Evolutionary conservation across 106 monocot genomes (phyloP), one percentile per base, ranked within the genome.

Genomic region (Dendrobium chrysotoxum): DNA sequence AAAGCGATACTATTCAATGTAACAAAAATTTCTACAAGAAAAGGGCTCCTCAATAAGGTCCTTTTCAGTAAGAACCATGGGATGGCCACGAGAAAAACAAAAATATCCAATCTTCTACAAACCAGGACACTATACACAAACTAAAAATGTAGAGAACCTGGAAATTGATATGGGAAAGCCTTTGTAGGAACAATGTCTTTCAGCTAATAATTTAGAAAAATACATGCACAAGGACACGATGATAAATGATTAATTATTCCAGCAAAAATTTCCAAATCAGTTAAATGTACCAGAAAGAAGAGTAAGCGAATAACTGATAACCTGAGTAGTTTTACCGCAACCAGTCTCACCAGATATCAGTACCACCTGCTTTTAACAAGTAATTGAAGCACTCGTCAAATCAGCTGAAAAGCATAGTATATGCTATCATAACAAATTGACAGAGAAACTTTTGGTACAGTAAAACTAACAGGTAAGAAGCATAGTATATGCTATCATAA

Each of bases 291-390:
- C 72, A 80, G 72, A 89, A 39, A 91, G 82, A 68, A 76, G 4
- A 77, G 35, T 35, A 88, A 87, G 87, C 28, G 89, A 82, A 88
- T 71, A 88, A 65, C 39, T 79, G 23, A 78, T 44, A 84, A 96
- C 99, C 99, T 99, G 99, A 85, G 99, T 99, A 15, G 95, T 99
- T 90, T 99, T 99, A 74, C 95, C 99, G 74, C 99, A 99, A 76
- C 99, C 99, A 78, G 99, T 95, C 84, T 95, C 93, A 54, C 99
- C 95, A 84, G 95, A 88, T 82, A 99, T 90, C 72, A 99, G 88
- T 47, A 99, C 91, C 40, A 99, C 93, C 99, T 99, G 86, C 12
- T 67, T 81, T 75, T 31, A 58, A 31, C 81, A 80, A 82, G 40
- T 58, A 40, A 42, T 13, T 31, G 7, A 75, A 75, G 41, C 74